Evolutionary conservation across 1,284 basidiomycete genomes (phyloP), one percentile per base, ranked within the genome.

Genomic region (Chalciporus sp.): DNA sequence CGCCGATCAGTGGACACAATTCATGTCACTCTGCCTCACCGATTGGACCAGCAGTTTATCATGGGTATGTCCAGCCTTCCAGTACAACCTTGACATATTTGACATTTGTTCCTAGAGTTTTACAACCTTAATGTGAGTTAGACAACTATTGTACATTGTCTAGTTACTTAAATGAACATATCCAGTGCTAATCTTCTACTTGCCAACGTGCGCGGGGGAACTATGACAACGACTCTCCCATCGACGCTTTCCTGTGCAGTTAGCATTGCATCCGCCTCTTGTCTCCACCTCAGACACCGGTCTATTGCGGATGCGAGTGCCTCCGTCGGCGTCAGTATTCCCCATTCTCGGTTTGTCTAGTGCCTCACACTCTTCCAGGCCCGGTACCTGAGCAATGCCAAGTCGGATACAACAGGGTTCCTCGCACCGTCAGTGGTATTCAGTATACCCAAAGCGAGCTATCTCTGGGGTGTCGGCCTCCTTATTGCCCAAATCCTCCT

Each of bases 21-120:
- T 71, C 52, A 52, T 74, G 37, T 59, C 61, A 3, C 16, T 35
- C 2, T 62, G 61, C 10, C 51, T 70, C 14, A 40, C 55, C 6
- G 72, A 74, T 45, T 72, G 72, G 72, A 59, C 56, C 9, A 53
- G 27, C 27, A 60, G 55, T 42, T n/a, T 69, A 6, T 57, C 60
- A 49, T 67, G 61, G 69, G 68, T 69, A 53, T 50, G 68, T 29
- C 10, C 19, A 4, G 14, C 1, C 4, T 27, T 31, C 33, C 9
- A 20, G 1, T 14, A 6, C 11, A 11, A 28, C 11, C 11, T 37
- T 6, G 47, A 31, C 44, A 12, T 39, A 45, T 50, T 37, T 72
- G 29, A 69, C 58, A 7, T 27, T 49, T 41, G 45, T 33, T 29
- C 42, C 11, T 44, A 69, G 69, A 63, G 59, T 31, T 35, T 66